Base-by-base conservation (phyloP, 2,329 filamentous ascomycete genomes). In the Talaromyces sp. region DNA sequence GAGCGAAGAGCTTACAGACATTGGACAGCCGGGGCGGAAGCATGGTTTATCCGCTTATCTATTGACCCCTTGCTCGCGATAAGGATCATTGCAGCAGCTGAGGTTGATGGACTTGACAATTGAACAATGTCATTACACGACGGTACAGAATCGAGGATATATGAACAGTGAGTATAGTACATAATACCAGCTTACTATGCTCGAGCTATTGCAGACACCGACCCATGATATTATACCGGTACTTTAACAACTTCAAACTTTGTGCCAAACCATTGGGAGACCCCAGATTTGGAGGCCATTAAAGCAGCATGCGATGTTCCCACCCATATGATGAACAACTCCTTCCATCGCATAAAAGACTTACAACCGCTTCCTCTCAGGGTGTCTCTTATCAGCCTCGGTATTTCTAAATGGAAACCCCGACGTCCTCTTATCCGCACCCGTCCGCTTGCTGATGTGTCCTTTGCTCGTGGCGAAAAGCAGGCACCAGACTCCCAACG, bases 321-420 rank as follows among this genome's bases (percentile, higher is more conserved):
- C 31, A 35, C 31, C 48, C 14, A 19, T 9, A 14, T 45, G 27
- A 14, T 45, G 27, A 52, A 54, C 27, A 11, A 54, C 50, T 54
- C 19, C 31, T 35, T 24, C 16, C n/a, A 35, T 56, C 6, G n/a
- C 9, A n/a, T 4, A 16, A 33, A 39, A 19, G 10, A 59, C 35
- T 14, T 45, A 66, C 47, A 48, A 39, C 35, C 66, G 65, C 67
- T 73, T 75, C 72, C 77, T 80, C 45, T 68, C 72, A 54, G 74
- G 73, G 67, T 74, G 75, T 70, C 79, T 85, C 79, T 82, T 84
- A 71, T 82, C 83, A 47, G 85, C 83, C 73, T 86, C 84, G 5
- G 70, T 71, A 70, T 90, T 90, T 69, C 80, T 80, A 73, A 91
- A 90, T 3, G 88, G 88, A 70, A 86, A 91, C 11, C 86, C 87